Percentiles rank a stretch among this genome's conserved stretches.
These are phyloP conservation scores for Tieghemiomyces parasiticus DNA, from an alignment of 192 early-diverging fungal species.

Conservation along the genomic window DNA sequence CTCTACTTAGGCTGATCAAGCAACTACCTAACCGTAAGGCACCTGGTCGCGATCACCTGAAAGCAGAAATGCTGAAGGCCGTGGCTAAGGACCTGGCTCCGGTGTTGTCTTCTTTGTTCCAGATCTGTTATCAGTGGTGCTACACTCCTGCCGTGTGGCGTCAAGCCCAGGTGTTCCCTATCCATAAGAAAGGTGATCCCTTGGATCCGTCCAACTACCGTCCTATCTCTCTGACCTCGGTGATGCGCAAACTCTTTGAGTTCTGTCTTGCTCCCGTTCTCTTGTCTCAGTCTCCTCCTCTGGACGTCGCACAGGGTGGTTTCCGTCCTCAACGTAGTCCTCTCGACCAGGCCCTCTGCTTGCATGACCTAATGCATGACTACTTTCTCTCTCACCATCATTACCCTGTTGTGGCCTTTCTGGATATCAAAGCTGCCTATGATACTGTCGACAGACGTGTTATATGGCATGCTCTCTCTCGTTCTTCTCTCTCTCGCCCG, in stretches of 20 bases:
- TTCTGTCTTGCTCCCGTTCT: conserved; percentile 8
- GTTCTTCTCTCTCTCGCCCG: background rate
- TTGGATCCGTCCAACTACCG: conserved; percentile 11
- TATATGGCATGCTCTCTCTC: conserved; percentile 13
- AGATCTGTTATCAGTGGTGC: conserved; percentile 14
- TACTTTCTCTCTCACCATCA: background rate
- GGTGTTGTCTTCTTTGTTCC: conserved; percentile 1
- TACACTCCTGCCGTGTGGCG: conserved; percentile 11
- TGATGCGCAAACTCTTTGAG: conserved; percentile 14
- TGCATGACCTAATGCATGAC: conserved; percentile 7
- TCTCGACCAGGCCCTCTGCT: conserved; percentile 13
- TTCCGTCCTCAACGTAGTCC: conserved; percentile 9
- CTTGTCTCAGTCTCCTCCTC: background rate
- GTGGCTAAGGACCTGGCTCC: background rate
- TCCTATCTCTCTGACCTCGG: conserved; percentile 13
- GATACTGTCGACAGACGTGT: conserved; percentile 13
- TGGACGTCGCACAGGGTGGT: conserved; percentile 15
- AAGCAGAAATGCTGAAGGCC: conserved; percentile 15
- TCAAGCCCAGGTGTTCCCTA: conserved; percentile 14
- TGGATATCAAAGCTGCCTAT: conserved; percentile 16
- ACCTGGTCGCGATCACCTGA: conserved; percentile 12
- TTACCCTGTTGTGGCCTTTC: conserved; percentile 13
- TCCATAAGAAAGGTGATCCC: conserved; percentile 15
- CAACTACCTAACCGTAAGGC: conserved; percentile 12
- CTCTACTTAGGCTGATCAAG: background rate